Evolutionary conservation across 306 rosid species (phyloP), one percentile per base, ranked within the genome.

Genomic region (Pyrus betulifolia): DNA sequence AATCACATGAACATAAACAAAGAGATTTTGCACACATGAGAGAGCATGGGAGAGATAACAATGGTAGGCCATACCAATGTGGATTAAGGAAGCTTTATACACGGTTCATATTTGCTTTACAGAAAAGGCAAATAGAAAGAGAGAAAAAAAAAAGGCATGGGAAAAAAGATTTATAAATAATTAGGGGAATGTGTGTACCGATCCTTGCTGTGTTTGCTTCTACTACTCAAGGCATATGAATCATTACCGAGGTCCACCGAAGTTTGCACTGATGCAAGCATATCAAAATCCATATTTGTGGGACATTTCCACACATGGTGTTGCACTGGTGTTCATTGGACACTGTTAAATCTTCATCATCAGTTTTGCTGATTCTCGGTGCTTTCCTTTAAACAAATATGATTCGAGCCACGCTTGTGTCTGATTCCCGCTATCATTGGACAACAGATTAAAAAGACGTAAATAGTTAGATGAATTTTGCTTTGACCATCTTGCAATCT

Each of bases 151-250:
- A 65, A 38, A 25, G 23, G 74, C 59, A 25, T 66, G 74, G 67
- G 75, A 70, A 22, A 70, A 82, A 82, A 68, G 82, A 35, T 38
- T 30, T 78, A 25, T 83, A 72, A 57, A 8, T 61, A 65, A 61
- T 80, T 77, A 46, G 83, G 65, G 75, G 65, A 69, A 28, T 40
- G 70, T 83, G 71, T 18, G 76, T 25, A 79, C 19, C 71, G 72
- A 63, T 78, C 85, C 87, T 85, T 80, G 90, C 89, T 91, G 86
- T 81, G 80, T 81, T 82, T 90, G 84, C 89, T 87, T 80, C 83
- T 71, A 78, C 81, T 78, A 31, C 74, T 79, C 72, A 80, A 68
- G 78, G 81, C 89, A 84, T 74, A 68, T 67, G 69, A 78, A 88
- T 90, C 84, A 90, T 88, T 79, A 59, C 79, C 60, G 42, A 74